These are phyloP conservation scores for Pittosporum tobira DNA, from an alignment of 129 eudicot genomes.

Conservation along the genomic window DNA sequence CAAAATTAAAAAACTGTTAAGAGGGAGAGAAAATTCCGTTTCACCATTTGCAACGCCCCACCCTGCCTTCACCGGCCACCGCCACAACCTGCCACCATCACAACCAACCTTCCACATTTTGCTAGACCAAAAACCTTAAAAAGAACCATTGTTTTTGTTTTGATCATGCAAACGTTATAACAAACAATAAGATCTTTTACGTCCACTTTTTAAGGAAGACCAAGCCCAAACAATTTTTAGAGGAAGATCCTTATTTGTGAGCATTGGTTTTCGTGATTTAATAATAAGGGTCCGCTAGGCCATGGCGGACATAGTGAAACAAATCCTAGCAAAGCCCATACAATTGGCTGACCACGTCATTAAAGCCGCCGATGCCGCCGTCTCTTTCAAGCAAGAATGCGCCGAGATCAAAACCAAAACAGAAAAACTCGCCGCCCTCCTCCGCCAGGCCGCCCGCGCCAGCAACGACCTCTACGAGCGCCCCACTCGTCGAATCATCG, in stretches of 20 bases:
- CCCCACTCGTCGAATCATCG: slow-evolving; percentile 66
- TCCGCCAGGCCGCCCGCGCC: slow-evolving; percentile 65
- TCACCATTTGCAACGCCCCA: no score
- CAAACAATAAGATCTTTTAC: background rate
- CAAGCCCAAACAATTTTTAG: background rate
- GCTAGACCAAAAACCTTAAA: slow-evolving; percentile 2
- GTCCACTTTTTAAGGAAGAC: slow-evolving; percentile 16
- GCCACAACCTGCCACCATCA: no score
- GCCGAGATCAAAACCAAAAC: slow-evolving; percentile 35
- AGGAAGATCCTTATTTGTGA: no score
- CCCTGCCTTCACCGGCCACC: no score
- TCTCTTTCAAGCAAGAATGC: slow-evolving; percentile 45
- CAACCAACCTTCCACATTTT: no score
- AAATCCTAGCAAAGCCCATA: slow-evolving; percentile 53
- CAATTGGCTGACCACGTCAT: slow-evolving; percentile 62
- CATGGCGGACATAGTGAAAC: slow-evolving; percentile 65
- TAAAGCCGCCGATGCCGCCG: slow-evolving; percentile 43
- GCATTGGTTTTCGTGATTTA: slow-evolving; percentile 11
- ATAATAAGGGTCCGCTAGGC: slow-evolving; percentile 32
- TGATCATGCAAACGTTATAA: no score
- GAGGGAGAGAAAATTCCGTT: no score
- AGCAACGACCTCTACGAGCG: slow-evolving; percentile 60
- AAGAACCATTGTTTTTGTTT: no score
- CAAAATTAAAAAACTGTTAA: no score
- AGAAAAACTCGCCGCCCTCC: slow-evolving; percentile 42